phyloP scores from a whole-genome alignment of 768 basidiomycete genomes.

The Serendipita indica region DNA sequence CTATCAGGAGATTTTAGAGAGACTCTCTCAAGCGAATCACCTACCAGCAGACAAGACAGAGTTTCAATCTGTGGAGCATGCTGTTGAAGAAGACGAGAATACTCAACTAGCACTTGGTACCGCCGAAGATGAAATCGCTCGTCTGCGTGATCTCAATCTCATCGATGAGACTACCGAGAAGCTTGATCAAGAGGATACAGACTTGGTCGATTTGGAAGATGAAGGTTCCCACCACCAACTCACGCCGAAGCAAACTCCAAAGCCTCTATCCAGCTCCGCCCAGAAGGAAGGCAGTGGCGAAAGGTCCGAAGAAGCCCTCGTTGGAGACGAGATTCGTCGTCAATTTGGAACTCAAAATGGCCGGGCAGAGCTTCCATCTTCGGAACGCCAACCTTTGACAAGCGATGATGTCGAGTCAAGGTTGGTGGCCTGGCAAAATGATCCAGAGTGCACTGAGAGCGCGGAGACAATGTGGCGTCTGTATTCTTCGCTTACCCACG shows the following conservation, averaged over 20 bases:
- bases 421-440: constrained; percentile 45
- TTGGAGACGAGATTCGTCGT: background rate
- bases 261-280: too few relatives aligned
- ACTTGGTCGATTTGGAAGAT: constrained; percentile 13
- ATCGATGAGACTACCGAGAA: constrained; percentile 31
- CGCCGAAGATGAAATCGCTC: constrained; percentile 71
- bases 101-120: constrained; percentile 85
- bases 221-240: background rate
- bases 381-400: background rate
- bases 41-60: background rate
- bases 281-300: background rate
- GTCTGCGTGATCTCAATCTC: constrained; percentile 66
- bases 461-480: constrained; percentile 78
- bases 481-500: constrained; percentile 81
- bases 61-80: background rate
- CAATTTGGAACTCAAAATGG: background rate
- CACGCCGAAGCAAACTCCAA: background rate
- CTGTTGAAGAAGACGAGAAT: constrained; percentile 44
- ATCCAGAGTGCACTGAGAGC: constrained; percentile 37
- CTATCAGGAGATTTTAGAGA: constrained; percentile 64
- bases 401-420: constrained; percentile 32
- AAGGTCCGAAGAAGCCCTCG: background rate
- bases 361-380: background rate
- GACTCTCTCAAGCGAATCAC: constrained; percentile 22
- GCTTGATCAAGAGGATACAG: constrained; percentile 13